Percentiles rank a stretch among this genome's conserved stretches.
phyloP scores from a whole-genome alignment of 169 alveolate genomes.

The Neospora caninum region DNA sequence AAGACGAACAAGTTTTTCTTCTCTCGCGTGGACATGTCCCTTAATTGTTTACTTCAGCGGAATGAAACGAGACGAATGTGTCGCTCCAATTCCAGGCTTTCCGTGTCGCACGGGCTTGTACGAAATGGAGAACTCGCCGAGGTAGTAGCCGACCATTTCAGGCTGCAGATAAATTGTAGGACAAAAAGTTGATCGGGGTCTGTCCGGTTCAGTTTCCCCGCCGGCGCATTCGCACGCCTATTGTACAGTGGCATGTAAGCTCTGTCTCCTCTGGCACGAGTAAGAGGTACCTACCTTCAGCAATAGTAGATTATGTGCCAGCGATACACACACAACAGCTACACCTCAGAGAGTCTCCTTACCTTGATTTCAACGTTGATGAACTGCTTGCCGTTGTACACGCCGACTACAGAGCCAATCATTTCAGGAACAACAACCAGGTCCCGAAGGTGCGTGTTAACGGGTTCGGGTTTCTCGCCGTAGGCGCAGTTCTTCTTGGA shows the following conservation, averaged over 20 bases:
- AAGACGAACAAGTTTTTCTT: not conserved
- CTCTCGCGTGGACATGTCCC: not conserved
- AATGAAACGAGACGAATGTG: slow-evolving; percentile 70
- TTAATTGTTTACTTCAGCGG: slow-evolving; percentile 60
- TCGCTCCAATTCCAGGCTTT: slow-evolving; percentile 97
- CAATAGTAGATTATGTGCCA: not conserved
- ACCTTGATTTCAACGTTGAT: slow-evolving; percentile 96
- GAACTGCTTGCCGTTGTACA: slow-evolving; percentile 97
- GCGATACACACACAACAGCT: no score
- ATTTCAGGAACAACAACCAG: slow-evolving; percentile 96
- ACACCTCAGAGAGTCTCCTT: not conserved
- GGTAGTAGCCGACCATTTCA: slow-evolving; percentile 99
- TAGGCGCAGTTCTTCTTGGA: slow-evolving; percentile 82
- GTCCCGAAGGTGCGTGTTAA: slow-evolving; percentile 95
- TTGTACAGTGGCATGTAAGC: no score
- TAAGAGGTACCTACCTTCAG: no score
- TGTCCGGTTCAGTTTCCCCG: no score
- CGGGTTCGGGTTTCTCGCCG: slow-evolving; percentile 97
- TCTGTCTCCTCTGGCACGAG: no score
- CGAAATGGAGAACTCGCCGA: slow-evolving; percentile 98
- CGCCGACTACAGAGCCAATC: slow-evolving; percentile 98
- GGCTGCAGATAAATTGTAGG: slow-evolving; percentile 77
- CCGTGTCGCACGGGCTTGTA: slow-evolving; percentile 99
- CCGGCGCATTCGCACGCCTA: no score
- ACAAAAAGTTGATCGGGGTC: not conserved